Evolutionary conservation across 1,284 basidiomycete species (phyloP), one percentile per base, ranked within the genome.

Genomic region (Austroboletus olivaceoglutinosus): DNA sequence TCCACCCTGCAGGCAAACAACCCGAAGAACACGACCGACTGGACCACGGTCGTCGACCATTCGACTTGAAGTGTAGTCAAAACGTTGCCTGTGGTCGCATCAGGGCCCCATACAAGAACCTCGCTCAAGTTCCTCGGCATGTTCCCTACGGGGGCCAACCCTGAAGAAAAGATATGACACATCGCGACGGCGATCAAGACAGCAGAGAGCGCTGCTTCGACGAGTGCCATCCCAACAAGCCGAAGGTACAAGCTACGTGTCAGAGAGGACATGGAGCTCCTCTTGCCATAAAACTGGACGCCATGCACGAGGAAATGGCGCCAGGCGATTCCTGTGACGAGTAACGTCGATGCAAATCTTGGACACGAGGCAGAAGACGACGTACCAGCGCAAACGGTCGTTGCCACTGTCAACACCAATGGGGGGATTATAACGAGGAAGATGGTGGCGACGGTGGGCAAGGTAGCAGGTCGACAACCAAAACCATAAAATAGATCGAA

Each of bases 401-500:
- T 72, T 36, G 67, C 60, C 29, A 62, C 56, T 54, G 75, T 78
- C 38, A 85, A 57, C 29, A 80, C 33, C 23, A 84, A 61, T 5
- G 81, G 82, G 7, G 83, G 82, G 22, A 82, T 54, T 76, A 77
- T 82, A 46, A 86, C 73, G 39, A 89, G 57, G 46, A 81, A 63
- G 52, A 85, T 63, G 0, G 78, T 73, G 10, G 76, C 64, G 2
- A 73, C 57, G 3, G 83, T 82, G 43, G 76, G 73, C 61, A 82
- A 80, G 15, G 77, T 75, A 0, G 84, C 74, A 2, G 84, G 75
- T 34, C 74, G 71, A 64, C 88, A 90, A 15, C 87, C 88, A 54
- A 81, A 77, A 53, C 81, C 74, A 61, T 81, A 68, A 43, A 78
- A 67, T 47, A 91, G 70, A 65, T 86, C 81, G 67, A 87, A 90